Conservation (phyloP, 2,329 filamentous ascomycete species). For the Diaporthe vaccinii region DNA sequence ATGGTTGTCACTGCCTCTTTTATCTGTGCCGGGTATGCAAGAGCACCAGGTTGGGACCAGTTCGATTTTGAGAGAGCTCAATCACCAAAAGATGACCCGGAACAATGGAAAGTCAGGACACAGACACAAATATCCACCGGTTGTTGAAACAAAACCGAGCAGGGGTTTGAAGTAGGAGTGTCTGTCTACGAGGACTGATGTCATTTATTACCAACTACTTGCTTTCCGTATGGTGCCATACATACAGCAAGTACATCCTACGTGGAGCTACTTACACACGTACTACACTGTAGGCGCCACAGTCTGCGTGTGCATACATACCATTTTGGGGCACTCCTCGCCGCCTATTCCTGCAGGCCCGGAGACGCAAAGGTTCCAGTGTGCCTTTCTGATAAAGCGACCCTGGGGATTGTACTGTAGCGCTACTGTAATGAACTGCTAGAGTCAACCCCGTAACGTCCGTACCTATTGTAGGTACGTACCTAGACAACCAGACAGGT, state of each 20-base stretch:
- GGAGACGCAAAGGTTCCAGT: not conserved
- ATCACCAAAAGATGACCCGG: not conserved
- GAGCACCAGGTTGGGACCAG: not conserved
- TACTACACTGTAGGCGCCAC: not conserved
- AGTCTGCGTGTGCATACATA: not conserved
- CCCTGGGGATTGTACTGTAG: too few species aligned
- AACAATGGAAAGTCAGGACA: not conserved
- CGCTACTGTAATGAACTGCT: not conserved
- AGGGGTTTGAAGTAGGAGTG: slow-evolving; percentile 5
- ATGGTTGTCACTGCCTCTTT: not conserved
- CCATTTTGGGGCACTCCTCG: not conserved
- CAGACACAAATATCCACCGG: not conserved
- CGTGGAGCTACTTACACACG: not conserved
- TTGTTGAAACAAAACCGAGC: slow-evolving; percentile 22
- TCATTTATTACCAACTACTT: slow-evolving; percentile 18
- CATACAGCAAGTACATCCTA: not conserved
- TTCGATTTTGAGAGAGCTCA: not conserved
- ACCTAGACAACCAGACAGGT: not conserved
- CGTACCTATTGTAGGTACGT: not conserved
- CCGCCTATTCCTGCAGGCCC: not conserved
- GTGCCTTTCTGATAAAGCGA: not conserved
- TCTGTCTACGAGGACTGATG: slow-evolving; percentile 19
- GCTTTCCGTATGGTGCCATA: not conserved
- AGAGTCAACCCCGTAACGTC: not conserved
- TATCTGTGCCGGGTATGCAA: not conserved